These are phyloP conservation scores for Botrytis hyacinthi DNA, from an alignment of 2,329 filamentous ascomycete genomes.

Conservation along the genomic window DNA sequence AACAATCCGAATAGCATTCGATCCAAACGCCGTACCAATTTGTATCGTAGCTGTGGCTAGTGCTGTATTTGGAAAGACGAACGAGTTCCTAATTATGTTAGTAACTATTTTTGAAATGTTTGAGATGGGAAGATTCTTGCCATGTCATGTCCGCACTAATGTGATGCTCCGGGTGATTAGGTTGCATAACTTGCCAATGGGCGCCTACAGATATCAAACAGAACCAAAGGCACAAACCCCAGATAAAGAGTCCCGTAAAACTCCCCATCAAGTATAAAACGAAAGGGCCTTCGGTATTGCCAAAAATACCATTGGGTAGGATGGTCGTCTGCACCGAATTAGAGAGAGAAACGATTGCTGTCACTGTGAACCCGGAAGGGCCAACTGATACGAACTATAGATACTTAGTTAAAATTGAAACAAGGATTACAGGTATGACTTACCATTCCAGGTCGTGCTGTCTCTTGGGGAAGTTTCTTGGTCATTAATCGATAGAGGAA, in stretches of 20 bases:
- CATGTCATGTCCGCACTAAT: conserved; percentile 82
- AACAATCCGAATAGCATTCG: conserved; percentile 59
- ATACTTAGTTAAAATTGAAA: neutral
- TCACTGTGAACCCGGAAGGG: conserved; percentile 60
- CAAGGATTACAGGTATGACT: conserved; percentile 17
- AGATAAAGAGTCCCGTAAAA: conserved; percentile 74
- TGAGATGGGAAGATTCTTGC: conserved; percentile 46
- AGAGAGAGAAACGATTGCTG: conserved; percentile 49
- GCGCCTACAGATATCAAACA: conserved; percentile 78
- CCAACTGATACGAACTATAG: conserved; percentile 74
- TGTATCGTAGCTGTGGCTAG: conserved; percentile 67
- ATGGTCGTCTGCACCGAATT: conserved; percentile 37
- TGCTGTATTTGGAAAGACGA: conserved; percentile 52
- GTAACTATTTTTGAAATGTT: conserved; percentile 39
- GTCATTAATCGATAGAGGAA: conserved; percentile 88
- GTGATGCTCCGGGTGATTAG: conserved; percentile 45
- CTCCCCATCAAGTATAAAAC: conserved; percentile 51
- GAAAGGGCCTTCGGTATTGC: conserved; percentile 43
- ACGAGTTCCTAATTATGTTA: conserved; percentile 64
- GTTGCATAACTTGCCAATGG: conserved; percentile 63
- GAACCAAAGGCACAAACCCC: conserved; percentile 81
- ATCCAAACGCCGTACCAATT: conserved; percentile 61
- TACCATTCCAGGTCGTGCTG: conserved; percentile 70
- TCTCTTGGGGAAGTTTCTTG: conserved; percentile 76
- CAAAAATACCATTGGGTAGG: conserved; percentile 43